phyloP scores from a whole-genome alignment of 495 filamentous ascomycete genomes.

The Sordaria brevicollis region DNA sequence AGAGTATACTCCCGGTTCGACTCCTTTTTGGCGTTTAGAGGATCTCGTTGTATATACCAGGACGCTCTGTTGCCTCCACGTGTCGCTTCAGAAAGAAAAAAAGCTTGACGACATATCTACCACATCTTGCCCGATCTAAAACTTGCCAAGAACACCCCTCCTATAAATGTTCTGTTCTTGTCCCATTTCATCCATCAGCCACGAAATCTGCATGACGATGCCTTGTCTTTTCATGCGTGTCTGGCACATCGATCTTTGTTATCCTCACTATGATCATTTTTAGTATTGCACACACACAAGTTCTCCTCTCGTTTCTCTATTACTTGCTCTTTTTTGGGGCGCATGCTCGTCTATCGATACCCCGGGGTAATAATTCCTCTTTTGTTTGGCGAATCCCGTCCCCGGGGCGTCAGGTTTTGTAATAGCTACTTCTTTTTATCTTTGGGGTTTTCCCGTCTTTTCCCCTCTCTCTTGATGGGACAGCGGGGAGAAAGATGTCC shows the following conservation, averaged over 20 bases:
- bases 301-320: conserved; percentile 8
- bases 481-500: neutral
- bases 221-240: conserved; percentile 37
- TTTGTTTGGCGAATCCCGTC: conserved; percentile 4
- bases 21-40: conserved; percentile 18
- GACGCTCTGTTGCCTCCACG: conserved; percentile 5
- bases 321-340: conserved; percentile 5
- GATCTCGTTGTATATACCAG: conserved; percentile 24
- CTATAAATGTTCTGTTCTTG: conserved; percentile 21
- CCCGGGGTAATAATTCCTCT: conserved; percentile 10
- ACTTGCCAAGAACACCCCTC: conserved; percentile 12
- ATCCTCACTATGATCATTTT: conserved; percentile 1
- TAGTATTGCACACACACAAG: conserved; percentile 5
- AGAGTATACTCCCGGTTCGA: conserved; percentile 11
- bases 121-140: conserved; percentile 18
- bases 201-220: conserved; percentile 44
- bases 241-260: conserved; percentile 36
- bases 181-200: conserved; percentile 36
- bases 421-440: conserved; percentile 24
- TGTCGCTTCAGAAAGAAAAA: neutral
- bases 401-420: conserved; percentile 12
- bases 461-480: neutral
- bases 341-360: conserved; percentile 10
- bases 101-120: conserved; percentile 9
- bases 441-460: conserved; percentile 8